A percentile compares a stretch with the other conserved stretches of the same genome.
phyloP scores from a whole-genome alignment of 2,329 filamentous ascomycete species.

The Sporothrix sp. region DNA sequence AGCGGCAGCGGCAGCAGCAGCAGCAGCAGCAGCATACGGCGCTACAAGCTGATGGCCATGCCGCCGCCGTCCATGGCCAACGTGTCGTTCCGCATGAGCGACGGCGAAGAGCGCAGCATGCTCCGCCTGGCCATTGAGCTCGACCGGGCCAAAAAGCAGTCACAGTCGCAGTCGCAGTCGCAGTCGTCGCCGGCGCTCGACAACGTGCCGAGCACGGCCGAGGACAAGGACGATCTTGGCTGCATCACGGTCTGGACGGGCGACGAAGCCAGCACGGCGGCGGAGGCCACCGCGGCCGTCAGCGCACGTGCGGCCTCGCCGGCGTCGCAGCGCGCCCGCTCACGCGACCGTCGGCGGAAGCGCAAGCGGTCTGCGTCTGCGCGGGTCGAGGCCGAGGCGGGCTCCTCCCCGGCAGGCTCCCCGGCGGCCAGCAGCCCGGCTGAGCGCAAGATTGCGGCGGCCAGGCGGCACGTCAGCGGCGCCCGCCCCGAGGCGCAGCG shows the following conservation, averaged over 20 bases:
- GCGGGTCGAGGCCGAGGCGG: not conserved
- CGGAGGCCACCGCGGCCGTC: too few species aligned
- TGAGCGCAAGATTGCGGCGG: not conserved
- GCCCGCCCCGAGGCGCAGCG: too few species aligned
- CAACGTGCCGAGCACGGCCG: conserved; percentile 21
- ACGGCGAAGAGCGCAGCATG: conserved; percentile 39
- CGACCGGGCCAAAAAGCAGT: conserved; percentile 26
- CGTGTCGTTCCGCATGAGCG: conserved; percentile 32
- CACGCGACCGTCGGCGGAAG: conserved; percentile 15
- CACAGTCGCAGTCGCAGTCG: not conserved
- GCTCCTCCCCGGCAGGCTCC: not conserved
- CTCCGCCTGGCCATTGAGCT: conserved; percentile 40
- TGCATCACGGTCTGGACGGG: conserved; percentile 26
- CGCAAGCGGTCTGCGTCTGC: conserved; percentile 16
- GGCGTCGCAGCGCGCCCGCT: too few species aligned
- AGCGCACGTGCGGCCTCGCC: not conserved
- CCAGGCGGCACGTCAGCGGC: not conserved
- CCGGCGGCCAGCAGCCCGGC: not conserved
- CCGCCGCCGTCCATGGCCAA: conserved; percentile 11
- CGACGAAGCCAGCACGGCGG: conserved; percentile 9
- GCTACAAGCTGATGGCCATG: conserved; percentile 9
- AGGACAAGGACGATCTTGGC: conserved; percentile 16
- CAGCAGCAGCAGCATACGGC: not conserved
- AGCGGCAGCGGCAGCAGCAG: too few species aligned
- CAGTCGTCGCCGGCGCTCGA: conserved; percentile 2